These are phyloP conservation scores for Rhodotorula sp. DNA, from an alignment of 1,284 basidiomycete genomes.

Conservation along the genomic window DNA sequence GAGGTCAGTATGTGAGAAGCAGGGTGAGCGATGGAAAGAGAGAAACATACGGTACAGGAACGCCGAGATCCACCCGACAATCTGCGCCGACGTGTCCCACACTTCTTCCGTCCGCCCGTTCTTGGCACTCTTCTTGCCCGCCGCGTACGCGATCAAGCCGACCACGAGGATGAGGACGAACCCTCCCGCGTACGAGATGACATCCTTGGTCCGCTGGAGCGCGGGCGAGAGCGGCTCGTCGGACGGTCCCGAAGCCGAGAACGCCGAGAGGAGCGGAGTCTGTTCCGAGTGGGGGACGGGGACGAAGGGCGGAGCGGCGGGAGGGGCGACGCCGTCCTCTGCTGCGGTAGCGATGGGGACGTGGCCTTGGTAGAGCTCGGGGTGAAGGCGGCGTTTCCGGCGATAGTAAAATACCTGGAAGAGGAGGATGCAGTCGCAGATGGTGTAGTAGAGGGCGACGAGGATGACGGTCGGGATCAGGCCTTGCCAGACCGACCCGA, in stretches of 20 bases:
- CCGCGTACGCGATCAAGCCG: conserved; percentile 37
- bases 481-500: conserved; percentile 43
- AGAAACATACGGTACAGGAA: conserved; percentile 37
- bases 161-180: conserved; percentile 36
- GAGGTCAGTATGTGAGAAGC: neutral
- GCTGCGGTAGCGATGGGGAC: neutral
- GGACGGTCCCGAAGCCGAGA: conserved; percentile 31
- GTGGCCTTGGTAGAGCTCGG: conserved; percentile 34
- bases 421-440: conserved; percentile 44
- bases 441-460: conserved; percentile 35
- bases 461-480: conserved; percentile 42
- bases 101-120: conserved; percentile 32
- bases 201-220: conserved; percentile 19
- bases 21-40: too few species aligned
- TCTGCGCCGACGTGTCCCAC: conserved; percentile 44
- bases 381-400: conserved; percentile 37
- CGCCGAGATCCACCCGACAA: conserved; percentile 44
- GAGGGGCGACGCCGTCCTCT: conserved; percentile 5
- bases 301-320: neutral
- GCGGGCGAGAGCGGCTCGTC: conserved; percentile 15
- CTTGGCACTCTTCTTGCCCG: conserved; percentile 10
- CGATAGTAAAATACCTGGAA: conserved; percentile 43
- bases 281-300: neutral
- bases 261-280: conserved; percentile 39
- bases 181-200: conserved; percentile 37